Evolutionary conservation across 345 rosid genomes (phyloP), one percentile per base, ranked within the genome.

Genomic region (Salix brachista): DNA sequence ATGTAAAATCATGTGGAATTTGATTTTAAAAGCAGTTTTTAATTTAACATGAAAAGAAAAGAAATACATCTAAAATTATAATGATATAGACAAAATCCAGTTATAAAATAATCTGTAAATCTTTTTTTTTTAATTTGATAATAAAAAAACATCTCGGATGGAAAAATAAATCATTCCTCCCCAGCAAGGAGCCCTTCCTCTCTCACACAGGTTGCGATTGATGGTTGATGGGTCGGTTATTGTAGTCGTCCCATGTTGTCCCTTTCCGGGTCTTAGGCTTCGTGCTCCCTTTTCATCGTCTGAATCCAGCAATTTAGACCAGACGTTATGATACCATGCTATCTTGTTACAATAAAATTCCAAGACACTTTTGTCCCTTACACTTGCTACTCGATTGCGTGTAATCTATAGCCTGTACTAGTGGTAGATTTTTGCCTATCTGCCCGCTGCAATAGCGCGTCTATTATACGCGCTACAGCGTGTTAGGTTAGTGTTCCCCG

Each of bases 241-340:
- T n/a, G n/a, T 2, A 4, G 61, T 48, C 6, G 44, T 26, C 58
- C 23, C 8, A 2, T 5, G 6, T 0, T 65, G 19, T 10, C 39
- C 58, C 12, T 17, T 46, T 16, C 25, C 21, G 34, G 2, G 2
- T 52, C 13, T 12, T 64, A 1, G 44, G 18, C 9, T 39, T 26
- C n/a, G 1, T 30, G n/a, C 56, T 32, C 54, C 32, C 62, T 72
- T 56, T 62, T 34, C 75, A 69, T 72, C 69, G 39, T 34, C 48
- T 77, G 75, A 78, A 77, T 74, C 83, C 54, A 65, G 42, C 72
- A 34, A 64, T 75, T 46, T 41, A 64, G 77, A 77, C 86, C 82
- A 66, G 67, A 76, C 61, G 78, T 79, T 79, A 69, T 74, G 5
- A 5, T 36, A 36, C 71, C 19, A 56, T 12, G 41, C 11, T 14